A percentile compares a stretch with the other conserved stretches of the same genome.
These are phyloP conservation scores for Fusarium avenaceum DNA, from an alignment of 2,329 filamentous ascomycete species.

Conservation along the genomic window DNA sequence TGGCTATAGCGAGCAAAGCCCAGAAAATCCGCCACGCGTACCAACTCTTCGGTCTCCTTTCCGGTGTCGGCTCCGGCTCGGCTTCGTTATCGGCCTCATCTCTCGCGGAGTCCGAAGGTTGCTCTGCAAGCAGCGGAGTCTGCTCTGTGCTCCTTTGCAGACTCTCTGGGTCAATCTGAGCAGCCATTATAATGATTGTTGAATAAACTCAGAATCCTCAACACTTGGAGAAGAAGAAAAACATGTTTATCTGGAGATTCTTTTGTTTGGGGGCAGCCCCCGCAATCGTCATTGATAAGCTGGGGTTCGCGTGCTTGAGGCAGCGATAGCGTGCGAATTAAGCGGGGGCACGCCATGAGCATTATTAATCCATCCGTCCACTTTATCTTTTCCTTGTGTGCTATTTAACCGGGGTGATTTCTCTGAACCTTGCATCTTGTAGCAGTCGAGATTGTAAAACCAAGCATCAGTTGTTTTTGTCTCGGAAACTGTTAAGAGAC, in stretches of 20 bases:
- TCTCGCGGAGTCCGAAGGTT: neutral
- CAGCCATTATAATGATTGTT: neutral
- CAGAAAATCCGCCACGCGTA: conserved; percentile 30
- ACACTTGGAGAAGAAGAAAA: neutral
- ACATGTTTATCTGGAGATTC: neutral
- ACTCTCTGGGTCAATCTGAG: neutral
- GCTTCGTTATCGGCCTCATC: neutral
- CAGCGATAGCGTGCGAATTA: neutral
- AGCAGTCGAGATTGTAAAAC: neutral
- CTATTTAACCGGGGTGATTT: neutral
- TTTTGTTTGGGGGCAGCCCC: neutral
- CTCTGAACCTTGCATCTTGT: neutral
- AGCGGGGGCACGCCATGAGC: neutral
- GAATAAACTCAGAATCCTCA: neutral
- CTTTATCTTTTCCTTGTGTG: neutral
- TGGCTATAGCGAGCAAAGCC: neutral
- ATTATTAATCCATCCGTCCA: neutral
- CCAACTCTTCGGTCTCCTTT: conserved; percentile 15
- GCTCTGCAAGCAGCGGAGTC: conserved; percentile 16
- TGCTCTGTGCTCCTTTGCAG: conserved; percentile 6
- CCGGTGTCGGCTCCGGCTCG: conserved; percentile 6
- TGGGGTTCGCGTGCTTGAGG: neutral
- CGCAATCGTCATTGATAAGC: conserved; percentile 24
- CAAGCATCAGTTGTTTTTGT: too few species aligned
- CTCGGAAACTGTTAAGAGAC: too few species aligned